phyloP scores from a whole-genome alignment of 768 basidiomycete species.

The Suillus luteus region DNA sequence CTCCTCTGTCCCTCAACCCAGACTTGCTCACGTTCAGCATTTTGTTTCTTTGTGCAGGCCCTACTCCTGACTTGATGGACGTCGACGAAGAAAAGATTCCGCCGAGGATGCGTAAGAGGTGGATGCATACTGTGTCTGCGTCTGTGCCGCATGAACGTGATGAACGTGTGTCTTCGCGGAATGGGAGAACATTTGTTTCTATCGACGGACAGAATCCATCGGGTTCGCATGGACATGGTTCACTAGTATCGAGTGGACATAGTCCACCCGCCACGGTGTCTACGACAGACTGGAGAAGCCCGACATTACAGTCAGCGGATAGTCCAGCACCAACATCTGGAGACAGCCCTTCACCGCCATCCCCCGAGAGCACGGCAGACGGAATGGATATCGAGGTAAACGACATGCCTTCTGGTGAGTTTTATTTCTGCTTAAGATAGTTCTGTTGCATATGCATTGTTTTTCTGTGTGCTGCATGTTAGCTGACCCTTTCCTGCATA shows the following conservation, averaged over 20 bases:
- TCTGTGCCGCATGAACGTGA: background rate
- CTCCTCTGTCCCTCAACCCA: background rate
- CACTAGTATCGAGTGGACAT: background rate
- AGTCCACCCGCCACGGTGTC: slow-evolving; percentile 16
- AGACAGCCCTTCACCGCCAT: slow-evolving; percentile 4
- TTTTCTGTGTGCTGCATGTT: background rate
- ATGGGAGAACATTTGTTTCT: background rate
- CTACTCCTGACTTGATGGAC: slow-evolving; percentile 19
- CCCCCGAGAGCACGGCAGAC: slow-evolving; percentile 10
- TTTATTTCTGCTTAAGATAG: background rate
- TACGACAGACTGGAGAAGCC: slow-evolving; percentile 28
- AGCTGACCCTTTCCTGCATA: slow-evolving; percentile 18
- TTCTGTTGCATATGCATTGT: background rate
- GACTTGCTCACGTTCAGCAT: background rate
- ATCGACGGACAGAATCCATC: background rate
- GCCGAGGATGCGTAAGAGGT: slow-evolving; percentile 62
- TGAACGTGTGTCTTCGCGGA: background rate
- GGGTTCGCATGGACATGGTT: background rate
- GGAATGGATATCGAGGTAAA: slow-evolving; percentile 27
- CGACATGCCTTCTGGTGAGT: slow-evolving; percentile 25
- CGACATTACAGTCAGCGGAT: slow-evolving; percentile 18
- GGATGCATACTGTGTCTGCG: slow-evolving; percentile 28
- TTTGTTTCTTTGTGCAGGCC: background rate
- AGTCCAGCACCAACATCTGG: slow-evolving; percentile 6
- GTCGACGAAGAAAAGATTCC: slow-evolving; percentile 46